Conservation (phyloP, 768 basidiomycete species). For the Suillus lakei region DNA sequence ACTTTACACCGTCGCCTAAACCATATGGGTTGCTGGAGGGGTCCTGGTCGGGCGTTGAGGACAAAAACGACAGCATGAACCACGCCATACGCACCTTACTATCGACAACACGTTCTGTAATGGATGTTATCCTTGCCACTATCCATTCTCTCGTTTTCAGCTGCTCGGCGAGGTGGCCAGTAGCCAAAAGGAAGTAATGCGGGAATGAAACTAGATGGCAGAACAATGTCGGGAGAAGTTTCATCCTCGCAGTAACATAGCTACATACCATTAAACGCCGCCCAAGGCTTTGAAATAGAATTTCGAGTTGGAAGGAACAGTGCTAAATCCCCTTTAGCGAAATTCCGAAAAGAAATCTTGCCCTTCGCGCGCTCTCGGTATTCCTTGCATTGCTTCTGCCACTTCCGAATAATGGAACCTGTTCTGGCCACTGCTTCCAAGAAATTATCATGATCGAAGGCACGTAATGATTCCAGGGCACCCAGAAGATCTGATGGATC, state of each 20-base stretch:
- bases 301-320: slow-evolving; percentile 96
- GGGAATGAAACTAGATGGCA: slow-evolving; percentile 82
- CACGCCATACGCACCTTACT: slow-evolving; percentile 56
- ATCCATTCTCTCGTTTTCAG: slow-evolving; percentile 94
- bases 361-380: slow-evolving; percentile 95
- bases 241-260: slow-evolving; percentile 3
- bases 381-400: slow-evolving; percentile 97
- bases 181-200: slow-evolving; percentile 94
- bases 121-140: slow-evolving; percentile 88
- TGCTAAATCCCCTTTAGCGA: slow-evolving; percentile 92
- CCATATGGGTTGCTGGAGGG: slow-evolving; percentile 88
- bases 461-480: slow-evolving; percentile 70
- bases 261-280: slow-evolving; percentile 91
- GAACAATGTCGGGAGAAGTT: slow-evolving; percentile 34
- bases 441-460: slow-evolving; percentile 86
- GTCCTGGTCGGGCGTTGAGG: slow-evolving; percentile 52
- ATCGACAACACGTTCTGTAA: slow-evolving; percentile 85
- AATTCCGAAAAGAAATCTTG: slow-evolving; percentile 96
- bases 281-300: slow-evolving; percentile 93
- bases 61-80: neutral
- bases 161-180: slow-evolving; percentile 85
- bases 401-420: slow-evolving; percentile 89
- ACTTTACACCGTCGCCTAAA: slow-evolving; percentile 87
- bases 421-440: slow-evolving; percentile 81
- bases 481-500: slow-evolving; percentile 77